Evolutionary conservation across 352 stramenopile genomes (phyloP).

Genomic region (Pythium brassicae): DNA sequence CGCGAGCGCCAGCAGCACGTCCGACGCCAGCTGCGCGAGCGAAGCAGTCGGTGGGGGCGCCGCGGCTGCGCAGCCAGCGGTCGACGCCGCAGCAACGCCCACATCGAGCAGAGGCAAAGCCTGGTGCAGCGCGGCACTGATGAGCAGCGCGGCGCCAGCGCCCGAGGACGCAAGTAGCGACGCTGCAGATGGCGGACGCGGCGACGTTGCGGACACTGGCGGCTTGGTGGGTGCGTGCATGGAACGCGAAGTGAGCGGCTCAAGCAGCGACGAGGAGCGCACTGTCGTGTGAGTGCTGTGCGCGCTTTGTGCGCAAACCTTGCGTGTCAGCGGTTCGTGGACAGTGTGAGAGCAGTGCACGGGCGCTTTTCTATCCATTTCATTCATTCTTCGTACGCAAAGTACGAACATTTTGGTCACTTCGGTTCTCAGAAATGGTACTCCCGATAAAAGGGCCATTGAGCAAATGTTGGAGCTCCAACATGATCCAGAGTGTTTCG

Average conservation of each 20-base stretch:
- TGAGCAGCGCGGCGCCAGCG: no score
- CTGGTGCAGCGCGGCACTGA: no score
- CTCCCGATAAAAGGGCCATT: background rate
- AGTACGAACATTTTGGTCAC: background rate
- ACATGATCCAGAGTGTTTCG: background rate
- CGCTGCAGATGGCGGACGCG: no score
- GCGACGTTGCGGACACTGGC: no score
- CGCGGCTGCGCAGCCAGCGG: no score
- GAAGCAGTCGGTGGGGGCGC: no score
- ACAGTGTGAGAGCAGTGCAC: background rate
- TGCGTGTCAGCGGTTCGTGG: background rate
- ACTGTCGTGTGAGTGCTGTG: background rate
- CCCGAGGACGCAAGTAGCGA: no score
- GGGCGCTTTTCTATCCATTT: background rate
- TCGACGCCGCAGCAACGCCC: no score
- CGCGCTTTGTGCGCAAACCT: background rate
- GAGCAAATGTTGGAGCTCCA: background rate
- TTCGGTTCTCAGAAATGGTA: background rate
- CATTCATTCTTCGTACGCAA: background rate
- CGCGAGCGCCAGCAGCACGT: no score
- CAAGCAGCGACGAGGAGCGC: background rate
- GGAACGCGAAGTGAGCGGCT: background rate
- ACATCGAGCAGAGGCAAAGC: no score
- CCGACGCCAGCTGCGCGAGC: no score
- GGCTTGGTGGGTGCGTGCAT: no score